Evolutionary conservation across 2,329 filamentous ascomycete species (phyloP).

Genomic region (Stemphylium lycopersici): DNA sequence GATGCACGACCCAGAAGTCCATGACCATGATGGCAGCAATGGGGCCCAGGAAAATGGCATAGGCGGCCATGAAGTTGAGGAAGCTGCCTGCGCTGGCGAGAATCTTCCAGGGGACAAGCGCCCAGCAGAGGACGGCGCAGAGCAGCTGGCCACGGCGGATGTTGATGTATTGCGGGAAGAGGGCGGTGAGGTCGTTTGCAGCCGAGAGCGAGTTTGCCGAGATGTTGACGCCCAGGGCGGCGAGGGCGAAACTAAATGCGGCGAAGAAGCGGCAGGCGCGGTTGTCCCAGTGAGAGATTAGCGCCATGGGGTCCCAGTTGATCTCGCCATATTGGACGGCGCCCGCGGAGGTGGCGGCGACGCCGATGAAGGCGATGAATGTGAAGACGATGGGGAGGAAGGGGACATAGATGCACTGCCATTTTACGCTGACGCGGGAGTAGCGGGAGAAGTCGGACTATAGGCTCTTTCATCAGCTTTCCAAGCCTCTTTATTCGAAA

Average conservation of each 20-base stretch:
- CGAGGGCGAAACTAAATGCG: slow-evolving; percentile 54
- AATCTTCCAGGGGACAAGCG: slow-evolving; percentile 56
- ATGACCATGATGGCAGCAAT: slow-evolving; percentile 66
- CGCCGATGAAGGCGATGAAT: slow-evolving; percentile 62
- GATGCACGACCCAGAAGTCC: slow-evolving; percentile 66
- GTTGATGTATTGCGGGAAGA: slow-evolving; percentile 61
- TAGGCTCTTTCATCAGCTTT: slow-evolving; percentile 20
- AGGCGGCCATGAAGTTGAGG: slow-evolving; percentile 68
- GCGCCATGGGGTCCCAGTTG: slow-evolving; percentile 53
- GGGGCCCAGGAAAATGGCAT: slow-evolving; percentile 69
- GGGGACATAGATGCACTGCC: slow-evolving; percentile 59
- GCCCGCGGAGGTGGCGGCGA: slow-evolving; percentile 63
- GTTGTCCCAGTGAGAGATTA: slow-evolving; percentile 48
- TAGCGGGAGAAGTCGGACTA: slow-evolving; percentile 65
- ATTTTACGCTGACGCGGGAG: slow-evolving; percentile 55
- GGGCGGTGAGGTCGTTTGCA: slow-evolving; percentile 60
- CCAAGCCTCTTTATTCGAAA: too few relatives aligned
- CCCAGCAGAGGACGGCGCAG: slow-evolving; percentile 53
- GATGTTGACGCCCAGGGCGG: slow-evolving; percentile 61
- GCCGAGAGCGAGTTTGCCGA: slow-evolving; percentile 60
- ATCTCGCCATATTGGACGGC: slow-evolving; percentile 57
- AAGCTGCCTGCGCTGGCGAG: slow-evolving; percentile 51
- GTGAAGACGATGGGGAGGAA: slow-evolving; percentile 61
- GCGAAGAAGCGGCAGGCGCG: slow-evolving; percentile 52
- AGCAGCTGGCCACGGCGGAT: slow-evolving; percentile 57